Conservation (phyloP, 306 rosid species). For the Canavalia ensiformis region DNA sequence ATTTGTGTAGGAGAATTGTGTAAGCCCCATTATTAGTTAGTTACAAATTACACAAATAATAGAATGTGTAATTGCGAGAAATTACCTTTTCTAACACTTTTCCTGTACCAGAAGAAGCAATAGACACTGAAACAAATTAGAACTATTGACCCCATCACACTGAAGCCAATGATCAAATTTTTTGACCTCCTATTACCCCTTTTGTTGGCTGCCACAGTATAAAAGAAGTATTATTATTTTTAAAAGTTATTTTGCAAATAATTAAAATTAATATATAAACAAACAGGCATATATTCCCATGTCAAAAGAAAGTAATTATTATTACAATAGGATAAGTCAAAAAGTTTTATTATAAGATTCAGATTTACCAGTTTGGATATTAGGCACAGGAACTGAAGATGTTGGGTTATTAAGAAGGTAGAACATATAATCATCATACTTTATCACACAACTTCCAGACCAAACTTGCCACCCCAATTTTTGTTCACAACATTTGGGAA, state of each 20-base stretch:
- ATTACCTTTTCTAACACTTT: background rate
- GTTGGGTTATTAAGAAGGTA: background rate
- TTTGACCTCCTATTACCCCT: background rate
- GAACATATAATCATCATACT: constrained; percentile 22
- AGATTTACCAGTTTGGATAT: background rate
- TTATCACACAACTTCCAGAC: background rate
- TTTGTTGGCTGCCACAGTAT: constrained; percentile 16
- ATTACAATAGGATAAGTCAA: no score
- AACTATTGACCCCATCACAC: constrained; percentile 17
- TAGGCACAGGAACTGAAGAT: background rate
- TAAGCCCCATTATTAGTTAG: no score
- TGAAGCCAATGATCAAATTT: constrained; percentile 15
- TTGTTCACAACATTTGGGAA: background rate
- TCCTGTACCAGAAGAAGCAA: constrained; percentile 1
- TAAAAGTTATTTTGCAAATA: no score
- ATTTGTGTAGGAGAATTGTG: background rate
- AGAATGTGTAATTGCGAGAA: background rate
- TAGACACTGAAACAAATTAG: constrained; percentile 22
- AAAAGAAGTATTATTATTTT: background rate
- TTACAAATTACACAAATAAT: background rate
- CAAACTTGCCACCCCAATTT: background rate
- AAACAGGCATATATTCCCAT: no score
- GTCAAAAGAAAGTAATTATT: no score
- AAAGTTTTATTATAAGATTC: no score
- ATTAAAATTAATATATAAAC: no score